Evolutionary conservation across 352 stramenopile genomes (phyloP).

Genomic region (Phytophthora sp.): DNA sequence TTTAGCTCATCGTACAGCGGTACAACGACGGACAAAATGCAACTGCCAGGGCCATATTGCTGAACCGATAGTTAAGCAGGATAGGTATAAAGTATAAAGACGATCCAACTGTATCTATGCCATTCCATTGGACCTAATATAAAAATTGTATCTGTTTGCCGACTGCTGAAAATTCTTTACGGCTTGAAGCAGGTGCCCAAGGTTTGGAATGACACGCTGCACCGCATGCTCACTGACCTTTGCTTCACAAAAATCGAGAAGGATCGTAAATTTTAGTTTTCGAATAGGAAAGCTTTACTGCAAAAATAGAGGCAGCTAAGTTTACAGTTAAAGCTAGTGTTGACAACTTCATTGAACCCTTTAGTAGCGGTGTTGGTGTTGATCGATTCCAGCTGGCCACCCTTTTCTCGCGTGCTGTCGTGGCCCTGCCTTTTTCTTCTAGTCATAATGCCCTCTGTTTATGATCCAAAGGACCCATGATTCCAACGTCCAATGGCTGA

Average conservation of each 20-base stretch:
- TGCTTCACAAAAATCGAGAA: too few species aligned
- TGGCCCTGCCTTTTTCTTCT: background rate
- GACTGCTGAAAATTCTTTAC: too few species aligned
- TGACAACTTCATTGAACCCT: background rate
- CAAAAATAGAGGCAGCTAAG: background rate
- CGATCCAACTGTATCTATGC: background rate
- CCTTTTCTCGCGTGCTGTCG: background rate
- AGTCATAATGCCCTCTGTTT: conserved; percentile 12
- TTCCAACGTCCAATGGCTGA: conserved; percentile 30
- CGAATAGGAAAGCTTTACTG: background rate
- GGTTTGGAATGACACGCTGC: too few species aligned
- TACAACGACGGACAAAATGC: conserved; percentile 2
- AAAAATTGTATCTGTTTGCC: too few species aligned
- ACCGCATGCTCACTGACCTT: too few species aligned
- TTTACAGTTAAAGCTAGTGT: conserved; percentile 1
- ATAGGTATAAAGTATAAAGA: background rate
- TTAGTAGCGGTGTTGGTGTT: background rate
- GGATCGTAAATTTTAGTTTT: background rate
- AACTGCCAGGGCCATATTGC: background rate
- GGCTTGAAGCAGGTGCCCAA: too few species aligned
- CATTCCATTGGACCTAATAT: background rate
- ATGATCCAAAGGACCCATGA: conserved; percentile 16
- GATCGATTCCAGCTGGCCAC: background rate
- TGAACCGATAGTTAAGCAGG: conserved; percentile 4
- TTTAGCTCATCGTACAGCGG: background rate